phyloP scores from a whole-genome alignment of 208 protist species.

The Wallacemonas sp. region DNA sequence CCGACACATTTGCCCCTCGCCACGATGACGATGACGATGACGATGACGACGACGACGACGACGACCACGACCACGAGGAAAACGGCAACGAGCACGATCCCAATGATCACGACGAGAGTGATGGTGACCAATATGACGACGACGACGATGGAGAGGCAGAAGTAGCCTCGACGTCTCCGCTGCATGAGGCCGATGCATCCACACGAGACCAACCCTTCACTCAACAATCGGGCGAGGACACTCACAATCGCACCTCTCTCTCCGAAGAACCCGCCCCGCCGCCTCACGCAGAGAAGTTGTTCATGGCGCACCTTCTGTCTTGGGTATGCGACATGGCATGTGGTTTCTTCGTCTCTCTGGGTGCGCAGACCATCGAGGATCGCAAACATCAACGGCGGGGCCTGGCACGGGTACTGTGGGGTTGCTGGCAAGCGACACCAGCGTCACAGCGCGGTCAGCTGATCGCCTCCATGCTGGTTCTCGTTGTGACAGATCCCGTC shows the following conservation, averaged over 20 bases:
- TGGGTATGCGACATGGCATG: constrained; percentile 43
- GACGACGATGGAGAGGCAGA: not conserved
- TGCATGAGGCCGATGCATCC: too few relatives aligned
- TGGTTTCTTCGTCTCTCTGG: constrained; percentile 32
- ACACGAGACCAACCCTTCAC: too few relatives aligned
- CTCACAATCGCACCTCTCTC: not conserved
- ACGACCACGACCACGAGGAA: not conserved
- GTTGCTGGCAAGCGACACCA: constrained; percentile 29
- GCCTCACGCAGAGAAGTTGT: not conserved
- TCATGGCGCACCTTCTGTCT: constrained; percentile 23
- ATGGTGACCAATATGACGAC: not conserved
- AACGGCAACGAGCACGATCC: not conserved
- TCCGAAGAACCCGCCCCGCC: not conserved
- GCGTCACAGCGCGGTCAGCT: constrained; percentile 17
- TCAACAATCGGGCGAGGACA: too few relatives aligned
- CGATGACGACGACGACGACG: not conserved
- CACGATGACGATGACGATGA: constrained; percentile 9
- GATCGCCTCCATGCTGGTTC: constrained; percentile 44
- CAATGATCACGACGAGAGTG: not conserved
- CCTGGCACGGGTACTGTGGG: constrained; percentile 52
- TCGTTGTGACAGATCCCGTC: constrained; percentile 43
- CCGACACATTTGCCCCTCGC: not conserved
- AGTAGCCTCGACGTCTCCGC: not conserved
- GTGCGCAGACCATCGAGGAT: constrained; percentile 21
- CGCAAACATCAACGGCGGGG: constrained; percentile 33